Base-by-base conservation (phyloP, 1,139 yeast genomes). In the Taphrina flavorubra region DNA sequence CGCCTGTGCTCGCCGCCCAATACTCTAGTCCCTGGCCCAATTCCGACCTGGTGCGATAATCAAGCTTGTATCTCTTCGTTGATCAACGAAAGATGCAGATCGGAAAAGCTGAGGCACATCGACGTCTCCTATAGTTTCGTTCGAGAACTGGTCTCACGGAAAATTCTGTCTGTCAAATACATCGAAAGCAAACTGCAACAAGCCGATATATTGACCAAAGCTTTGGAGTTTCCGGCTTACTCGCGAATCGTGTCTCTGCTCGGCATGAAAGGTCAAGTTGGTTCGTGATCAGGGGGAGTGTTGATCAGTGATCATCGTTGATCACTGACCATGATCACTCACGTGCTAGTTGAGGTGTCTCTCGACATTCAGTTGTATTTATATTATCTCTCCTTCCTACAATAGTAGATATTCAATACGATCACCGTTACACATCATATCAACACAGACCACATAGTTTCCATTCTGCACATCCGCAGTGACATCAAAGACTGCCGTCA, bases 31-130 rank as follows among this genome's bases (percentile, higher is more conserved):
- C n/a, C n/a, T 14, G 46, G n/a, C 14, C n/a, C 46, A 42, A 20
- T 20, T 10, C 18, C 10, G 5, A 11, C 51, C 37, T 51, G 34
- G 37, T 51, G 36, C 11, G 56, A 51, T 31, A 51, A 51, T 31
- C 37, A 51, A 31, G 56, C 56, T 10, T 51, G 56, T 51, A 51
- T 51, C 37, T 10, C 11, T 7, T 51, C 56, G 11, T 31, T 51
- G 37, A 18, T 10, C 34, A 31, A 51, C 31, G 56, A 51, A 14
- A 10, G n/a, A 1, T 51, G 37, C 20, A 25, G 56, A 8, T 51
- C 56, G 1, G 37, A 18, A 18, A 51, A 51, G 20, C 31, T 51
- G 37, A 18, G 56, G 11, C 56, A 51, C 25, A 51, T 51, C n/a
- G 56, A 51, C 31, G 56, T 51, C 31, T 7, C 36, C 18, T 51